Base-by-base conservation (phyloP, 2,329 filamentous ascomycete species). In the Aspergillus proliferans region DNA sequence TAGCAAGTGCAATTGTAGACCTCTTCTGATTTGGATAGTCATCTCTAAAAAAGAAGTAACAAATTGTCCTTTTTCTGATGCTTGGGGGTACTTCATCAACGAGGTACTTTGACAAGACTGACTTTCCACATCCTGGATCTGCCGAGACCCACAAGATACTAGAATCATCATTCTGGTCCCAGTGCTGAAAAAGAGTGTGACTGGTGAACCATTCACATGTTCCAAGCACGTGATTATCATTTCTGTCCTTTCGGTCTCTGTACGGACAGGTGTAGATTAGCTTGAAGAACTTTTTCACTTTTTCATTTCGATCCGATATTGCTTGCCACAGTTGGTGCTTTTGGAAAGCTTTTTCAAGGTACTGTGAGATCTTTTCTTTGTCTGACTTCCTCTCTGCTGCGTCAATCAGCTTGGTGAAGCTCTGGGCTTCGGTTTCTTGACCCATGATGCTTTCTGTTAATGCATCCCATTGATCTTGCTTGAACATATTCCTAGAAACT, bases 31-130 rank as follows among this genome's bases (percentile, higher is more conserved):
- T 63, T 4, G 64, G 56, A 22, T 63, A 65, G 43, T 63, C 61
- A n/a, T 73, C 70, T 33, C 73, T 73, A 60, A 75, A 75, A 54
- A 75, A 76, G 58, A 73, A n/a, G 19, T 45, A 39, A 24, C 47
- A 51, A 8, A 48, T 41, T 40, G 43, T 45, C 18, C 46, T 36
- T 3, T 26, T 12, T 8, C 7, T 10, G 0, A 19, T 40, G 9
- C 26, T 50, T 3, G 24, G 21, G 22, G 51, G 36, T 14, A 46
- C 8, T n/a, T 48, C 43, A 33, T 53, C 51, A 22, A 56, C 46
- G 14, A 62, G 40, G 24, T 55, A 56, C 45, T 47, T 58, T 10
- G 52, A 22, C 10, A 63, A 36, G 3, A 61, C 58, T 14, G 62
- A 64, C 34, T 64, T 64, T 3, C 62, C 61, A 46, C 59, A 63